Conservation (phyloP, 2,329 filamentous ascomycete species). For the Claviceps purpurea region DNA sequence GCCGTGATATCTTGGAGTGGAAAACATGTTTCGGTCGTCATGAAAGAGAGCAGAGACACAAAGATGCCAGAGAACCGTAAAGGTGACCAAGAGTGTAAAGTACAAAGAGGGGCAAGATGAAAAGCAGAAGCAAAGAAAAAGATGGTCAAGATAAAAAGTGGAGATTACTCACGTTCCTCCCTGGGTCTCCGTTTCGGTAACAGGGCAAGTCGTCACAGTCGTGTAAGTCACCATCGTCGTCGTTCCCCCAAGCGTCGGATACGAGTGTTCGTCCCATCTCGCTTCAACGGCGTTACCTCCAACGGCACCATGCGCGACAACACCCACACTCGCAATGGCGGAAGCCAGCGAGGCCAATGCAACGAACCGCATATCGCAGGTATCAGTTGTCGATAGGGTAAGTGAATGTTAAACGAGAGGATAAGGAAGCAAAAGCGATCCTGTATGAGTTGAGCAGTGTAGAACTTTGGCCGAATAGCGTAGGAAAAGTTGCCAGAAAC, state of each 20-base stretch:
- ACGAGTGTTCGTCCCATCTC: not conserved
- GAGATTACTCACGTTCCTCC: constrained; percentile 25
- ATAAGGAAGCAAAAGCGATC: not conserved
- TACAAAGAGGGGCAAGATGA: not conserved
- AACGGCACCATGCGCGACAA: not conserved
- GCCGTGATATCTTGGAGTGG: not conserved
- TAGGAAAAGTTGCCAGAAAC: no score
- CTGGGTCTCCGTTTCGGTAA: constrained; percentile 27
- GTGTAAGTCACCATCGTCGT: constrained; percentile 22
- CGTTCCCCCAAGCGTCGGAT: constrained; percentile 3
- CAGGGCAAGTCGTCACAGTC: constrained; percentile 31
- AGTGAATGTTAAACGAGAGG: not conserved
- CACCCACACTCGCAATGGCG: constrained; percentile 2
- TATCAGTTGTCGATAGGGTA: no score
- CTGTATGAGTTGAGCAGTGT: no score
- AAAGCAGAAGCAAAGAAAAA: not conserved
- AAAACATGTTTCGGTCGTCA: no score
- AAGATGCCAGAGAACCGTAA: no score
- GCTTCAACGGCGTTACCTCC: constrained; percentile 1
- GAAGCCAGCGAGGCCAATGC: constrained; percentile 5
- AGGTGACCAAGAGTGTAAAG: not conserved
- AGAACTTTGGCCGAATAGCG: no score
- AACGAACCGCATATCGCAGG: constrained; percentile 1
- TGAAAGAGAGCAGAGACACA: no score
- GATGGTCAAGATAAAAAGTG: not conserved